Conservation (phyloP, 176 grass and related monocot genomes). For the Hordeum vulgare region MorexV3_pseudomolecules_assembly NC_058521.1:563127668-563128167, state of each 20-base stretch:
- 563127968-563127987: conserved; percentile 11
- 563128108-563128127: neutral
- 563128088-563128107: neutral
- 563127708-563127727: conserved; percentile 21
- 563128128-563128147: neutral
- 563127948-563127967: conserved; percentile 24
- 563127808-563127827: neutral
- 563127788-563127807: neutral
- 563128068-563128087: neutral
- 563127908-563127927: neutral
- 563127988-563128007: conserved; percentile 30
- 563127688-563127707: conserved; percentile 15
- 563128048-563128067: neutral
- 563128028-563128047: neutral
- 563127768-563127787: neutral
- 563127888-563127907: neutral
- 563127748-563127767: neutral
- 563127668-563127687: conserved; percentile 14
- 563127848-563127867: neutral
- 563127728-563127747: conserved; percentile 15
- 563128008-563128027: neutral
- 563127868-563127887: neutral
- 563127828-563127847: neutral
- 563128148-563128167: neutral
- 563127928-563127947: neutral